Evolutionary conservation across 768 basidiomycete species (phyloP), one percentile per base, ranked within the genome.

Genomic region (Cyathus striatus): DNA sequence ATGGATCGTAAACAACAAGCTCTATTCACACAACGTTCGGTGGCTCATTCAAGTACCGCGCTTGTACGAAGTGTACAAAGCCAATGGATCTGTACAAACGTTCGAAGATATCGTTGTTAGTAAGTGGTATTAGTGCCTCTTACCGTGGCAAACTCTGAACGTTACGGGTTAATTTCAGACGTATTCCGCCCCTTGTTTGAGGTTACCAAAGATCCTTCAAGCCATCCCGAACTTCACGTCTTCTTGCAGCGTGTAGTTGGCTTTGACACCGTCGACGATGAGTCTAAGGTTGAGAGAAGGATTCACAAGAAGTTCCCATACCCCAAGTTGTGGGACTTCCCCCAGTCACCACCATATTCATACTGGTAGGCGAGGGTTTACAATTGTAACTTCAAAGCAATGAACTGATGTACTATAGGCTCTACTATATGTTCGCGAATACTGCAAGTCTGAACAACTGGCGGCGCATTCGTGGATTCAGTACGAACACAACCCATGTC

Each of bases 261-360:
- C 4, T 96, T 99, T 56, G 96, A 98, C 55, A 93, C 86, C n/a
- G 96, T 99, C 17, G 96, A 99, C 52, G 96, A 99, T 54, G 96
- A 99, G 65, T 93, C 90, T 2, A 98, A 97, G 65, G 71, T 81
- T 0, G 96, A 99, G 62, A 71, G 92, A 43, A 72, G 96, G 21
- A 82, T 96, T 35, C 87, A 96, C 58, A 86, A 84, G 55, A 98
- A 96, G 59, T 96, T 89, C 68, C 94, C 94, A 0, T 90, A 86
- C 49, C 94, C 96, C 2, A 75, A 78, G 30, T 68, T 90, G 30
- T 99, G 96, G 96, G 78, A 93, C 60, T 82, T 87, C 0, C 70
- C 72, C 23, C 89, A 94, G 53, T 91, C 90, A 33, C 96, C 96
- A 1, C 92, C 93, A 0, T 97, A 91, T 63, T 88, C 88, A 2